Conservation (phyloP, 75 land plant genomes). For the Pseudotsuga menziesii region DNA sequence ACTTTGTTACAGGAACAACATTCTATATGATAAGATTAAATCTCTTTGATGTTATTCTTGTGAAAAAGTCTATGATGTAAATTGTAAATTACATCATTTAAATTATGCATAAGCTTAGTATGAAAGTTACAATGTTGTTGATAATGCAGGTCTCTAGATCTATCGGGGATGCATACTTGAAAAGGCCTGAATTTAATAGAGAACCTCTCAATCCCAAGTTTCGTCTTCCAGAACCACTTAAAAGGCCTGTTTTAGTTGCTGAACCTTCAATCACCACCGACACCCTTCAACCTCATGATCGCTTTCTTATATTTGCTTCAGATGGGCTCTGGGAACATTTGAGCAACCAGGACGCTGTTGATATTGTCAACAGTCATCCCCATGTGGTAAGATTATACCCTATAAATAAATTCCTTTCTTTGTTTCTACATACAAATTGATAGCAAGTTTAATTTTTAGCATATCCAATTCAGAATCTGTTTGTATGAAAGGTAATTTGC, state of each 20-base stretch:
- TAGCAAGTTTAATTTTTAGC: background rate
- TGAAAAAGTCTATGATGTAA: no score
- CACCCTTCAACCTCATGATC: constrained; percentile 53
- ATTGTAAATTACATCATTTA: background rate
- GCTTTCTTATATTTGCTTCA: constrained; percentile 86
- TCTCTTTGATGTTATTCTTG: no score
- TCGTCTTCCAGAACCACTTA: constrained; percentile 57
- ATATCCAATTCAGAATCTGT: background rate
- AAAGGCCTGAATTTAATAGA: constrained; percentile 71
- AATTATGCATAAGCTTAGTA: background rate
- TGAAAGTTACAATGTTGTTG: constrained; percentile 3
- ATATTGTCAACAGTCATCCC: constrained; percentile 66
- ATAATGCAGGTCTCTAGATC: constrained; percentile 67
- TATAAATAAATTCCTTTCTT: background rate
- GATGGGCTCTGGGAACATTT: constrained; percentile 97
- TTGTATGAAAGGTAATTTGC: background rate
- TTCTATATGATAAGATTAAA: no score
- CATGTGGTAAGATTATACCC: constrained; percentile 38
- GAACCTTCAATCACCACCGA: constrained; percentile 60
- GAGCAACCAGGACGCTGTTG: constrained; percentile 79
- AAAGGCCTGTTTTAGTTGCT: constrained; percentile 64
- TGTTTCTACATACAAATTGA: background rate
- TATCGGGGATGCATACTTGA: constrained; percentile 87
- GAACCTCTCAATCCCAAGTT: constrained; percentile 63
- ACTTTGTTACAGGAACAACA: no score